Base-by-base conservation (phyloP, 768 basidiomycete genomes). In the Trichaptum fuscoviolaceum region DNA sequence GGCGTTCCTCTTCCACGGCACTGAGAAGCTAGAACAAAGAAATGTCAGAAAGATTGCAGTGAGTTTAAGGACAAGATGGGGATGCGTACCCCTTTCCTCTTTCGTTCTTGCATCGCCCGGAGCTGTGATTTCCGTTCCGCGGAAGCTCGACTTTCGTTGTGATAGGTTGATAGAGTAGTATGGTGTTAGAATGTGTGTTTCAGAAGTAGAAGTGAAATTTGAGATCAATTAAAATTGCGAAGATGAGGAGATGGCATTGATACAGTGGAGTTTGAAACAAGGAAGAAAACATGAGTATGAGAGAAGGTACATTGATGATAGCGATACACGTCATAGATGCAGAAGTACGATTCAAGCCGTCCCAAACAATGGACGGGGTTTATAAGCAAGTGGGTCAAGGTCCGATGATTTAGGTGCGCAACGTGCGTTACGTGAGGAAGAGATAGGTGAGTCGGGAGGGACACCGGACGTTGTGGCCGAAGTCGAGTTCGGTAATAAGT, bases 81-180 rank as follows among this genome's bases (percentile, higher is more conserved):
- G 18, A 35, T 58, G 80, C 87, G 71, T 76, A 92, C 86, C 69
- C 92, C 92, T 77, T 90, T 93, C 83, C 83, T 83, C 6, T 87
- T 89, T 57, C 92, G 84, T 66, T 83, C 87, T 73, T 84, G 79
- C 86, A 93, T 86, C 2, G 88, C 91, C 75, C 83, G 87, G 67
- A 85, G 74, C 72, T 82, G 81, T 70, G 90, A 92, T 72, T 87
- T 87, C 72, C 84, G 81, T 76, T 94, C 92, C 15, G 87, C 87
- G 77, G 80, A 87, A 57, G 90, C 90, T 24, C 91, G 89, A 52
- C 42, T 70, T 91, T 92, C 73, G 34, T 57, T 20, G 26, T 69
- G 68, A 69, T 62, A 20, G 42, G 65, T 42, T 65, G 68, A 67
- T 68, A 60, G 72, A 64, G 62, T 72, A 70, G 67, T 67, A 71